Percentiles rank a stretch among this genome's conserved stretches.
Conservation (phyloP, 371 early-diverging fungal genomes). For the Mortierella sp. region DNA sequence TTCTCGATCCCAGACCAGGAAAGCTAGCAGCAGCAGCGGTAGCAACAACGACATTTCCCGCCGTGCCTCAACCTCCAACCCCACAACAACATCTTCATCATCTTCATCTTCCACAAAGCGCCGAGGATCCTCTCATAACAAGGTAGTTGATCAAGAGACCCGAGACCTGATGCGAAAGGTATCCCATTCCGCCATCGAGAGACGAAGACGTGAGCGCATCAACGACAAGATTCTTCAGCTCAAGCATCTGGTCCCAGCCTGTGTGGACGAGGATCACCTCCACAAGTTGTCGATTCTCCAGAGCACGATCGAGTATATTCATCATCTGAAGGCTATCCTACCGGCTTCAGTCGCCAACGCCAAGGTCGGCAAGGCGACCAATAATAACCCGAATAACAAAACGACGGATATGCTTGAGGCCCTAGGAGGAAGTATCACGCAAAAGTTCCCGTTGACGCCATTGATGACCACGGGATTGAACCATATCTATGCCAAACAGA, state of each 20-base stretch:
- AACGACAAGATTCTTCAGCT: conserved; percentile 73
- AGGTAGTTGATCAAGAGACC: conserved; percentile 41
- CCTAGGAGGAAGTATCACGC: conserved; percentile 23
- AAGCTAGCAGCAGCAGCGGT: conserved; percentile 7
- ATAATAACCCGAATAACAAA: conserved; percentile 54
- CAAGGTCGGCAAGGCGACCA: conserved; percentile 40
- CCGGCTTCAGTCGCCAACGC: conserved; percentile 57
- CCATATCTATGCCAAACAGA: conserved; percentile 24
- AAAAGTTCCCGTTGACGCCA: conserved; percentile 36
- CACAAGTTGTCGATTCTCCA: conserved; percentile 83
- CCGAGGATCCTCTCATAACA: conserved; percentile 23
- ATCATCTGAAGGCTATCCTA: conserved; percentile 63
- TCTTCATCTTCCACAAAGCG: conserved; percentile 15
- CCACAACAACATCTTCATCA: conserved; percentile 5
- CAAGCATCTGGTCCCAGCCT: conserved; percentile 61
- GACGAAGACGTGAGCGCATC: conserved; percentile 80
- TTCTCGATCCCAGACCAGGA: conserved; percentile 24
- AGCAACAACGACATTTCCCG: neutral
- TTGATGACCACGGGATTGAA: conserved; percentile 49
- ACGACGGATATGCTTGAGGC: conserved; percentile 54
- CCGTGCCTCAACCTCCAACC: neutral
- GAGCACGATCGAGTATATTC: conserved; percentile 79
- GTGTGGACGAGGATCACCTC: conserved; percentile 73
- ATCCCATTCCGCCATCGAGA: conserved; percentile 83
- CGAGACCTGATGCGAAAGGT: conserved; percentile 70